Percentiles rank a stretch among this genome's conserved stretches.
phyloP scores from a whole-genome alignment of 148 eudicot species.

The Persicaria tinctoria region DNA sequence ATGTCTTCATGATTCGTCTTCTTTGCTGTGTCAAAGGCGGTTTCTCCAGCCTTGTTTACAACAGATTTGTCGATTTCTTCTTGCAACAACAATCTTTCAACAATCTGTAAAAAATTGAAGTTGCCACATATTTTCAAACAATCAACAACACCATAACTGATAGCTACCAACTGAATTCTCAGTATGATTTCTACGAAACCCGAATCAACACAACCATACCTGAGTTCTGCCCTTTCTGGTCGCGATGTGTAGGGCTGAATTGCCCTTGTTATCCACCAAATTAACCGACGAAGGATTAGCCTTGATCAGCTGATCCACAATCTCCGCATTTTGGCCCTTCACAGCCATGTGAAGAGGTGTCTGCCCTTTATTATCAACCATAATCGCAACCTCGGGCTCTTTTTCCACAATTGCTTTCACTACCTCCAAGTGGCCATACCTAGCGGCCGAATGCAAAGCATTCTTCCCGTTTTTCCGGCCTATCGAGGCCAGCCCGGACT shows the following conservation, averaged over 20 bases:
- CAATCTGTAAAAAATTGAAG: conserved; percentile 39
- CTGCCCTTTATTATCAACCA: conserved; percentile 84
- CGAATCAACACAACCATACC: conserved; percentile 25
- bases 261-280: conserved; percentile 69
- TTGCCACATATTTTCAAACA: not conserved
- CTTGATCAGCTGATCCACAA: conserved; percentile 66
- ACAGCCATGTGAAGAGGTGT: conserved; percentile 96
- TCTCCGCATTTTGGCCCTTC: conserved; percentile 70
- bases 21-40: conserved; percentile 45
- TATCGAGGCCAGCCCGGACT: conserved; percentile 64
- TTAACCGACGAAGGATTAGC: conserved; percentile 52
- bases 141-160: conserved; percentile 33
- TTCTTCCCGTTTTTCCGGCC: conserved; percentile 83
- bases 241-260: conserved; percentile 70
- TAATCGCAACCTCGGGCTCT: conserved; percentile 52
- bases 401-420: conserved; percentile 59
- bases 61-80: conserved; percentile 38
- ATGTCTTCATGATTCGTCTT: conserved; percentile 29
- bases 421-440: conserved; percentile 74
- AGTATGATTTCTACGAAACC: too few relatives aligned
- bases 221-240: conserved; percentile 68
- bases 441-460: conserved; percentile 75
- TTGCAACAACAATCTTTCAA: conserved; percentile 42
- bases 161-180: conserved; percentile 26
- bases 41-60: conserved; percentile 64